phyloP scores from a whole-genome alignment of 2,329 filamentous ascomycete species.

The Westerdykella ornata region DNA sequence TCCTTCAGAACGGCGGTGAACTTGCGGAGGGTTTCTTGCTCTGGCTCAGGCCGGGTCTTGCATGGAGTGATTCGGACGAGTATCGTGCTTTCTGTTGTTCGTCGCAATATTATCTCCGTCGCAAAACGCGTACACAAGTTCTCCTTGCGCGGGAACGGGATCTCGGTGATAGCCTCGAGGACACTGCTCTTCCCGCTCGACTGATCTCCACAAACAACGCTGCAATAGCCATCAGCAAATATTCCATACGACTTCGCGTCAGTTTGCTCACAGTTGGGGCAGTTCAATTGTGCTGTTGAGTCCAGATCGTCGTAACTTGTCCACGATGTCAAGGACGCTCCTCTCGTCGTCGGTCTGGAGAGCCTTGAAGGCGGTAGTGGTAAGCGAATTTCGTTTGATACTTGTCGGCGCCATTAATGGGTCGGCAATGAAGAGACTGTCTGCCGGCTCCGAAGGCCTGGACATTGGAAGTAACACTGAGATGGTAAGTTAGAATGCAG shows the following conservation, averaged over 20 bases:
- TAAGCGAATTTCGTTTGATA: no score
- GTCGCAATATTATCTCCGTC: slow-evolving; percentile 44
- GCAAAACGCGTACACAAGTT: slow-evolving; percentile 55
- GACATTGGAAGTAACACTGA: no score
- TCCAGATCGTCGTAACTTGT: slow-evolving; percentile 47
- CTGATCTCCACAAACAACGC: slow-evolving; percentile 53
- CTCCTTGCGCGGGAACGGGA: slow-evolving; percentile 53
- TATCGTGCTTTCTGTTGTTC: slow-evolving; percentile 18
- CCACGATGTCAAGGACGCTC: slow-evolving; percentile 48
- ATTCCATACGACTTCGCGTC: slow-evolving; percentile 11
- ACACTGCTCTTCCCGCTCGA: slow-evolving; percentile 60
- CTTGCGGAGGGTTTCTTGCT: slow-evolving; percentile 28
- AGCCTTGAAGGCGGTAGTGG: slow-evolving; percentile 33
- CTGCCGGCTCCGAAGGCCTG: no score
- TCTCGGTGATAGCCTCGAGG: slow-evolving; percentile 56
- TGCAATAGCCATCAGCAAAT: background rate
- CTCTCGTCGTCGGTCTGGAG: slow-evolving; percentile 44
- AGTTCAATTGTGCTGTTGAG: slow-evolving; percentile 29
- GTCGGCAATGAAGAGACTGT: no score
- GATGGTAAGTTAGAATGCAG: no score
- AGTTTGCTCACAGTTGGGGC: slow-evolving; percentile 25
- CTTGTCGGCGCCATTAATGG: no score
- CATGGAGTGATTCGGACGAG: slow-evolving; percentile 36
- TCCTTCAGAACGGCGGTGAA: slow-evolving; percentile 35
- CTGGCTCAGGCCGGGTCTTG: slow-evolving; percentile 19